phyloP scores from a whole-genome alignment of 768 basidiomycete genomes.

The Kwoniella mangroviensis region DNA sequence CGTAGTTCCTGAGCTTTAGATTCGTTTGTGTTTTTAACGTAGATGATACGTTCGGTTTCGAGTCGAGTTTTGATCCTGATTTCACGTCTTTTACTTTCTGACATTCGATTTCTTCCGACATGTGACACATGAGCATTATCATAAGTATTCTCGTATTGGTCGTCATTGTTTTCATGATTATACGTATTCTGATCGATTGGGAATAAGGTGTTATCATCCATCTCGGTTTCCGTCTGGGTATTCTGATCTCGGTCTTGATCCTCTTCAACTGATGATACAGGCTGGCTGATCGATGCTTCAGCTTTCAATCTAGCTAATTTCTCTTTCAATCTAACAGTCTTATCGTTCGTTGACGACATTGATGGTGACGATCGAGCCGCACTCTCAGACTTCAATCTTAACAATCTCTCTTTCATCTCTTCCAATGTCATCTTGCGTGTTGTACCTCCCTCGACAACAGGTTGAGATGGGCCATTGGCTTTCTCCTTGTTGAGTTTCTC shows the following conservation, averaged over 20 bases:
- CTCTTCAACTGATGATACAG: no score
- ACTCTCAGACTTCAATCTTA: neutral
- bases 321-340: neutral
- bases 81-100: neutral
- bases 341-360: neutral
- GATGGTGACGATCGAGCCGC: neutral
- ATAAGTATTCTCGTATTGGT: no score
- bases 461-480: neutral
- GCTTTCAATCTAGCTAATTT: constrained; percentile 10
- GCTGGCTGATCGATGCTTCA: neutral
- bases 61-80: neutral
- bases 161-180: neutral
- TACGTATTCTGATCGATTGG: neutral
- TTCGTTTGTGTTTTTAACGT: constrained; percentile 23
- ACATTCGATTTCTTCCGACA: neutral
- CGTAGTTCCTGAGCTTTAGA: constrained; percentile 42
- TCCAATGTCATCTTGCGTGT: neutral
- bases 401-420: neutral
- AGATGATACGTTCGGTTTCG: neutral
- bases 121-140: no score
- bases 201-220: neutral
- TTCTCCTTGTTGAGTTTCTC: constrained; percentile 8
- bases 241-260: neutral
- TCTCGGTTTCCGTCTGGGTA: neutral
- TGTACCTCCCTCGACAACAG: neutral